Base-by-base conservation (phyloP, 1,284 basidiomycete genomes). In the Boletus holoroseus region DNA sequence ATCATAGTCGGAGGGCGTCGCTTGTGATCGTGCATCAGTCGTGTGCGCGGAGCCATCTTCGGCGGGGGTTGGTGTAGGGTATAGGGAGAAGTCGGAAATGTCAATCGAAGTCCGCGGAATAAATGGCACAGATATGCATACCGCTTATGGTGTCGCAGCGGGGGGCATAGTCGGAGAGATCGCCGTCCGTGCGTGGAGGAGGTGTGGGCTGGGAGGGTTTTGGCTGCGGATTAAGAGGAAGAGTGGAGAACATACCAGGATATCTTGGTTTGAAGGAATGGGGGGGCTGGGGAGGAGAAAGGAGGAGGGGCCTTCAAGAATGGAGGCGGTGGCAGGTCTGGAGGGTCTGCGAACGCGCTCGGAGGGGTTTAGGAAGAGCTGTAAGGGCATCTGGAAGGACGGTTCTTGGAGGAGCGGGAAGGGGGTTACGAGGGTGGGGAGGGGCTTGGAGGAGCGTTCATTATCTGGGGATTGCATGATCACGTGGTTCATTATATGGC, bases 321-420 rank as follows among this genome's bases (percentile, higher is more conserved):
- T 64, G 36, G 77, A 76, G 0, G 78, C 73, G 12, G 80, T 81
- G 1, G 78, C 76, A 18, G 80, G 81, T 54, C 79, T 71, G 37
- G 63, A 55, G 1, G 56, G 58, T 54, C 65, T 71, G 30, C 67
- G 60, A 18, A 44, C 43, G 37, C 62, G 65, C 13, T 70, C 62
- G 5, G 51, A n/a, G 2, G 39, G 9, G 45, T 27, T 30, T 18
- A 47, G 51, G 48, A 68, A 50, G 49, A 68, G 58, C 41, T 62
- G 66, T 49, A 68, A 47, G 16, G 69, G 66, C 64, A 70, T 68
- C 40, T 66, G 67, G 47, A 56, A 42, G 22, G 59, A 24, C 8
- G 57, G 53, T 3, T 68, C 47, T 51, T 59, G 52, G 60, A 62
- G 31, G 60, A 65, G 55, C 16, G 63, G 56, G 32, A 67, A 55